phyloP scores from a whole-genome alignment of 1,284 basidiomycete genomes.

The Dichomitus squalens region DNA sequence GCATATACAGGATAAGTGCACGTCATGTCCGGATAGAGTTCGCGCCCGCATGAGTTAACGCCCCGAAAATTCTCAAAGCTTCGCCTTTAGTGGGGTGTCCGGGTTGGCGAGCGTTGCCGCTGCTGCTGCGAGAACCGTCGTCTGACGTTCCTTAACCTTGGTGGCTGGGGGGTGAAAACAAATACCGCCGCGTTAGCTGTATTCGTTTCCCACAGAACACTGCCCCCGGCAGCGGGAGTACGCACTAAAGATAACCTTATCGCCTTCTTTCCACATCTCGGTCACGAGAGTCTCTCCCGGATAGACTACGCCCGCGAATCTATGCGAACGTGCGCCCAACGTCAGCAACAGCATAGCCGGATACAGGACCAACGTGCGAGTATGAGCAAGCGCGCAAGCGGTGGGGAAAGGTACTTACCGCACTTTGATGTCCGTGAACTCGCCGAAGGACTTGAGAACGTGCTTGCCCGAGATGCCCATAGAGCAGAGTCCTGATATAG shows the following conservation, averaged over 20 bases:
- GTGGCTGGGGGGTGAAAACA: conserved; percentile 45
- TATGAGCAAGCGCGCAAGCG: background rate
- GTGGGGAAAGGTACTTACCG: conserved; percentile 52
- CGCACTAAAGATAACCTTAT: conserved; percentile 91
- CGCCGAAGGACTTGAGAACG: conserved; percentile 84
- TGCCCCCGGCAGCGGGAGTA: conserved; percentile 23
- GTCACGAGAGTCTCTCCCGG: conserved; percentile 95
- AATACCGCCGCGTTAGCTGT: background rate
- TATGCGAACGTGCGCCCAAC: conserved; percentile 28
- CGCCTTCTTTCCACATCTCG: conserved; percentile 97
- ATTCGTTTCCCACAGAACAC: conserved; percentile 7
- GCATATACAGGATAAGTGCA: background rate
- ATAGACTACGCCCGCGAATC: conserved; percentile 89
- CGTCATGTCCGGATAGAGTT: background rate
- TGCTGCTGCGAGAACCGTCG: conserved; percentile 70
- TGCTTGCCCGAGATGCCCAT: conserved; percentile 97
- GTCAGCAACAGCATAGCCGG: background rate
- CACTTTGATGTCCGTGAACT: conserved; percentile 94
- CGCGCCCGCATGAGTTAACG: background rate
- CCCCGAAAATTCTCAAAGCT: conserved; percentile 49
- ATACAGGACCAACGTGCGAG: background rate
- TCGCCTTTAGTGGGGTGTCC: conserved; percentile 49
- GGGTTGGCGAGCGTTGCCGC: conserved; percentile 67
- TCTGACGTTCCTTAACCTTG: conserved; percentile 81
- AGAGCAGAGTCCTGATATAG: conserved; percentile 73